Evolutionary conservation across 768 basidiomycete species (phyloP).

Genomic region (Trametes gibbosa): DNA sequence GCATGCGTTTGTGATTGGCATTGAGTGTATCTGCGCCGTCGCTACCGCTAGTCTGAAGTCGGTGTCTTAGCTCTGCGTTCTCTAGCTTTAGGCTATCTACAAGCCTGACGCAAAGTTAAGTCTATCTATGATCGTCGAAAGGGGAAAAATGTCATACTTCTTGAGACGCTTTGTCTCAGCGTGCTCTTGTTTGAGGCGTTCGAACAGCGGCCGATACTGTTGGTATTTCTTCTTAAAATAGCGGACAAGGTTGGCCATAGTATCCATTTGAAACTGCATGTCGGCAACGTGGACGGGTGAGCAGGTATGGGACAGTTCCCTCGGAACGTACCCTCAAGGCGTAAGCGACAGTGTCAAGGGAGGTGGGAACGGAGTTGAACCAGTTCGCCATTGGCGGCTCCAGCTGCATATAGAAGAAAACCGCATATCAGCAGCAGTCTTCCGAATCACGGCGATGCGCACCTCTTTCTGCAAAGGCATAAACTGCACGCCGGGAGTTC

Average conservation of each 20-base stretch:
- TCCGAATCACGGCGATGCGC: slow-evolving; percentile 15
- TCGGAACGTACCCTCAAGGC: slow-evolving; percentile 57
- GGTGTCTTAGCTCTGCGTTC: slow-evolving; percentile 45
- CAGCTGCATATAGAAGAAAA: slow-evolving; percentile 44
- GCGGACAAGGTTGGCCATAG: slow-evolving; percentile 64
- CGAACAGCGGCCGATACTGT: slow-evolving; percentile 52
- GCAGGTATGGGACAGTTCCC: not conserved
- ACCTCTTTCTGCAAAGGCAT: slow-evolving; percentile 75
- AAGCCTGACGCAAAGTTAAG: slow-evolving; percentile 29
- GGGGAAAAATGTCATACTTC: slow-evolving; percentile 40
- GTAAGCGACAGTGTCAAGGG: slow-evolving; percentile 62
- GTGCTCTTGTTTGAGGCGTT: slow-evolving; percentile 50
- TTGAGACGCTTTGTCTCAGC: slow-evolving; percentile 44
- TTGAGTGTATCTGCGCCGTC: slow-evolving; percentile 44
- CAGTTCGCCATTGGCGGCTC: slow-evolving; percentile 79
- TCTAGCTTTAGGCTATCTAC: slow-evolving; percentile 49
- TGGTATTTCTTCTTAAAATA: slow-evolving; percentile 57
- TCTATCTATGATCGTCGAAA: not conserved
- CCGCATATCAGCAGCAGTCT: no score
- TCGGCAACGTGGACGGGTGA: not conserved
- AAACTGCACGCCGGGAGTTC: slow-evolving; percentile 59
- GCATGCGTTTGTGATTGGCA: slow-evolving; percentile 63
- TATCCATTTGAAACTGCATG: slow-evolving; percentile 74
- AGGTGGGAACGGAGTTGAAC: slow-evolving; percentile 64
- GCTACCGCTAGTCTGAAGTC: slow-evolving; percentile 29